A percentile compares a stretch with the other conserved stretches of the same genome.
phyloP scores from a whole-genome alignment of 2,329 filamentous ascomycete species.

The Aspergillus sp. region DNA sequence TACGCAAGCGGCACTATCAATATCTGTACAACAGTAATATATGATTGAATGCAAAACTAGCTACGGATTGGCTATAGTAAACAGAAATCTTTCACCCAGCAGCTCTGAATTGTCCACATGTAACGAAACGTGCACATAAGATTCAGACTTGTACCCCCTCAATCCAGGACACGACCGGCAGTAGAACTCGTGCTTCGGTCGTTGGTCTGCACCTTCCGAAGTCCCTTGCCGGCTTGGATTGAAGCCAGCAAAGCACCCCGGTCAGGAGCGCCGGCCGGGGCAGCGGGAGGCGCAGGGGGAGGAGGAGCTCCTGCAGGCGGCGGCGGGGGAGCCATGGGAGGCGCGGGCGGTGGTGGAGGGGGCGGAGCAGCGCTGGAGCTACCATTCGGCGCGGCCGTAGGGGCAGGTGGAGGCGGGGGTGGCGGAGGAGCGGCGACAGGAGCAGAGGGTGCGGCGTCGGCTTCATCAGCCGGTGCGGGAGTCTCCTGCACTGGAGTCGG shows the following conservation, averaged over 20 bases:
- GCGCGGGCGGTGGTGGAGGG: slow-evolving; percentile 35
- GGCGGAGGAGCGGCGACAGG: slow-evolving; percentile 32
- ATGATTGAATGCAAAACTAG: too few relatives aligned
- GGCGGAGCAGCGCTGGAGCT: slow-evolving; percentile 47
- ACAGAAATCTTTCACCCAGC: too few relatives aligned
- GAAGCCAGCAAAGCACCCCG: slow-evolving; percentile 70
- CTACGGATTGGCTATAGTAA: too few relatives aligned
- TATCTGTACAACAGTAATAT: too few relatives aligned
- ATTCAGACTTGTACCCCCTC: neutral
- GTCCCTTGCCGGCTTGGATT: slow-evolving; percentile 73
- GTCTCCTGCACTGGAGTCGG: slow-evolving; percentile 45
- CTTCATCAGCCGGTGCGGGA: slow-evolving; percentile 31
- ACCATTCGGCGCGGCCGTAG: slow-evolving; percentile 13
- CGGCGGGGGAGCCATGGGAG: slow-evolving; percentile 38
- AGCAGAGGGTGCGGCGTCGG: slow-evolving; percentile 21
- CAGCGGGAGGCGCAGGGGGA: slow-evolving; percentile 41
- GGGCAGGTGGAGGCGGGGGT: slow-evolving; percentile 34
- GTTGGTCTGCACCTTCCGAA: slow-evolving; percentile 88
- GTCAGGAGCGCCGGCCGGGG: slow-evolving; percentile 31
- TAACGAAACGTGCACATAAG: too few relatives aligned
- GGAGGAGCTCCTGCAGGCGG: slow-evolving; percentile 26
- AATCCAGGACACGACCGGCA: slow-evolving; percentile 70
- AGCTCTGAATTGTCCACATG: too few relatives aligned
- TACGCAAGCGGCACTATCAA: too few relatives aligned
- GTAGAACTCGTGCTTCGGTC: slow-evolving; percentile 73